Evolutionary conservation across 345 rosid genomes (phyloP).

Genomic region (Lumnitzera littorea): DNA sequence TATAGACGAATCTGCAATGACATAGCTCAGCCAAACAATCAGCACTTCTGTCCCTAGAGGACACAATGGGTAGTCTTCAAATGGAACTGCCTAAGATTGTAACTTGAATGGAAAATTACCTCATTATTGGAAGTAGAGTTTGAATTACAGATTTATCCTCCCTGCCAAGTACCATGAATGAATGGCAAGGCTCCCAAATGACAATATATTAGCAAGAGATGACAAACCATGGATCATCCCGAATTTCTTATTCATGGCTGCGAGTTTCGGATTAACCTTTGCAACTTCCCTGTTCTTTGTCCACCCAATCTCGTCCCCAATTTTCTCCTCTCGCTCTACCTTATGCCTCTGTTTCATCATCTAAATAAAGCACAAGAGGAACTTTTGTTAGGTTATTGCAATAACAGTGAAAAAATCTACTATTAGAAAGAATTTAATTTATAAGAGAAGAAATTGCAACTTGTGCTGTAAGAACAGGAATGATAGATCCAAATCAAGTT

Average conservation of each 20-base stretch:
- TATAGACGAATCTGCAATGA: too few relatives aligned
- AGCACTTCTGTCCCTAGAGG: too few relatives aligned
- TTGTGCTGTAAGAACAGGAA: too few relatives aligned
- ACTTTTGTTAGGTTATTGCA: too few relatives aligned
- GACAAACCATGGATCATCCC: conserved; percentile 99
- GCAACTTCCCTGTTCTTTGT: conserved; percentile 80
- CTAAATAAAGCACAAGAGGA: conserved; percentile 23
- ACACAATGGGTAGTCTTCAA: too few relatives aligned
- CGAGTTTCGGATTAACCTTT: conserved; percentile 75
- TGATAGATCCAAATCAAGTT: too few relatives aligned
- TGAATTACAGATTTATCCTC: conserved; percentile 62
- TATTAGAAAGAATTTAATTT: too few relatives aligned
- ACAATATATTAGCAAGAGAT: conserved; percentile 82
- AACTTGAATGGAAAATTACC: too few relatives aligned
- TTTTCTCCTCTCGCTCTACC: conserved; percentile 70
- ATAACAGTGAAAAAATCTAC: too few relatives aligned
- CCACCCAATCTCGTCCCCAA: conserved; percentile 81
- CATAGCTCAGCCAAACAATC: too few relatives aligned
- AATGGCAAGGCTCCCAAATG: conserved; percentile 92
- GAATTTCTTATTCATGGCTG: conserved; percentile 96
- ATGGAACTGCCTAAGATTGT: too few relatives aligned
- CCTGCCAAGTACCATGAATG: conserved; percentile 98
- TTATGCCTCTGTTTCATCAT: conserved; percentile 99
- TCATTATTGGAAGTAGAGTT: not conserved
- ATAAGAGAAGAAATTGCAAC: too few relatives aligned